phyloP scores from a whole-genome alignment of 208 protist species.

The Acanthamoeba rhysodes region DNA sequence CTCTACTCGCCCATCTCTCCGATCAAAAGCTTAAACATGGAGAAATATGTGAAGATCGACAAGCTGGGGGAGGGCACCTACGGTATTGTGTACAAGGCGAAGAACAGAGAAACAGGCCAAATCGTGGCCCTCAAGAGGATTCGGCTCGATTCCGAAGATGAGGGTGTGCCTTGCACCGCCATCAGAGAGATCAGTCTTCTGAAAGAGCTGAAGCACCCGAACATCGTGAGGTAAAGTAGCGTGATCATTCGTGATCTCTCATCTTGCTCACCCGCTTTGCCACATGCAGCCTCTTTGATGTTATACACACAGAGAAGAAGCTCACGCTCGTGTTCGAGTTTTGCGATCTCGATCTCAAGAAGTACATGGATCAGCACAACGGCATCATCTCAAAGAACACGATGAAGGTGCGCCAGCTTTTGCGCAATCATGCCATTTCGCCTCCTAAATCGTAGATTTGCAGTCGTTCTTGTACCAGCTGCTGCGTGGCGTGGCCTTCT shows the following conservation, averaged over 20 bases:
- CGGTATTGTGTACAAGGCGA: constrained; percentile 89
- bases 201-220: constrained; percentile 92
- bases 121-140: constrained; percentile 94
- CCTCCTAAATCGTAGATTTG: neutral
- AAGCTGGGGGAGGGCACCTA: constrained; percentile 89
- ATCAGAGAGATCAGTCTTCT: constrained; percentile 93
- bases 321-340: constrained; percentile 93
- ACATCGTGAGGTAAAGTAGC: constrained; percentile 88
- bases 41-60: constrained; percentile 88
- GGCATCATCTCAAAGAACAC: constrained; percentile 25
- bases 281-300: constrained; percentile 86
- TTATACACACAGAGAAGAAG: constrained; percentile 90
- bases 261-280: neutral
- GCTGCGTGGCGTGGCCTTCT: constrained; percentile 92
- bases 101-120: constrained; percentile 87
- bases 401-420: constrained; percentile 23
- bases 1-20: no score
- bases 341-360: constrained; percentile 91
- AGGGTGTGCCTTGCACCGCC: constrained; percentile 93
- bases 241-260: neutral
- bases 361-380: constrained; percentile 87
- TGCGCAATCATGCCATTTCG: no score
- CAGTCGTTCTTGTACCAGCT: constrained; percentile 92
- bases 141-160: constrained; percentile 91
- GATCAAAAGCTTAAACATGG: no score